Base-by-base conservation (phyloP, 139 green algal genomes). In the Monoraphidium neglectum region DNA sequence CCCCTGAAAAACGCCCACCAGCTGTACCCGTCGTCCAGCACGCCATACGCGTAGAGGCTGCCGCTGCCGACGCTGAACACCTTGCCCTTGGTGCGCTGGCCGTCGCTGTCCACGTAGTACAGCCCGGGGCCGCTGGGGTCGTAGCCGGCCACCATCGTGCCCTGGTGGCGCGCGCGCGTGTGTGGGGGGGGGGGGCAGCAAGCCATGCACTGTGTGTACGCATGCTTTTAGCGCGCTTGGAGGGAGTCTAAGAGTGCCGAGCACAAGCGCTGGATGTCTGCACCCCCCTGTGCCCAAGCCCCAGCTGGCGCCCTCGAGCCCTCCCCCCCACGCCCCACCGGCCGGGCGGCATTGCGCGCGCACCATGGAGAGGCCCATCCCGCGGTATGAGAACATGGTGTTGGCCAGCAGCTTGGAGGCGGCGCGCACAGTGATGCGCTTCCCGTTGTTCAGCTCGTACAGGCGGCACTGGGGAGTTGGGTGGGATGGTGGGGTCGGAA, bases 31-130 rank as follows among this genome's bases (percentile, higher is more conserved):
- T 89, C 57, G 77, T 99, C 97, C 32, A 99, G 85, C 32, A 99
- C 92, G 53, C 97, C 96, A 67, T 99, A 99, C 0, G 97, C 97
- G 79, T 99, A 99, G 61, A 98, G 81, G 46, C 89, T 97, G 35
- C 97, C 97, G 23, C 92, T 98, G 23, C 97, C 97, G 16, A 99
- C 95, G 40, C 85, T 94, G 86, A 99, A 99, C 10, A 96, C 79
- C 86, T 97, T 83, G 35, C 97, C 97, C 71, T 92, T 93, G 54
- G 95, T 97, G 68, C 97, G 87, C 84, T 98, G 94, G 1, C 94
- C 97, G 61, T 99, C 97, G 56, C 66, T 92, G 89, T 99, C 97
- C 18, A 99, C 95, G 76, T 99, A 99, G 88, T 98, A 99, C 59
- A 99, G 83, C 1, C 88, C 93, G 0, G 97, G 97, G 1, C 97